Evolutionary conservation across 208 protist species (phyloP).

Genomic region (Zelonia costaricensis): DNA sequence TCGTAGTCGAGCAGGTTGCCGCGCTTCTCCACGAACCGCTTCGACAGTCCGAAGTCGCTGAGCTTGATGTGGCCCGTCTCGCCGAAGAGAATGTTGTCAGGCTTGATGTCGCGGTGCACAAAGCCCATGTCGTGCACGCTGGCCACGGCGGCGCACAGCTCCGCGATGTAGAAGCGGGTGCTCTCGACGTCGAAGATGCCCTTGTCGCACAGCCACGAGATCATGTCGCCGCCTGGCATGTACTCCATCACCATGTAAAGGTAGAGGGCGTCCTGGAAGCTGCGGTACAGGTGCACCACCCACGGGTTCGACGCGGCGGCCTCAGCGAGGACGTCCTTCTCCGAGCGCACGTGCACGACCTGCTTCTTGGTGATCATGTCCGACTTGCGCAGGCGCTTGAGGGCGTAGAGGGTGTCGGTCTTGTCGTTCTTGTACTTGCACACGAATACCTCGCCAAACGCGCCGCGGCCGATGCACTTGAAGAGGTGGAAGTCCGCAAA

Average conservation of each 20-base stretch:
- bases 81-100: conserved; percentile 98
- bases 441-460: conserved; percentile 93
- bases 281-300: conserved; percentile 90
- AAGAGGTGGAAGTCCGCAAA: conserved; percentile 87
- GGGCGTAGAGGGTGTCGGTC: conserved; percentile 76
- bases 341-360: conserved; percentile 85
- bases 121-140: conserved; percentile 92
- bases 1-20: conserved; percentile 75
- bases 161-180: conserved; percentile 92
- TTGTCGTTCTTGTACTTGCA: conserved; percentile 72
- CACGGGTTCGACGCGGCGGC: conserved; percentile 81
- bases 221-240: conserved; percentile 94
- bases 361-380: conserved; percentile 93
- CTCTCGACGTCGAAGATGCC: conserved; percentile 84
- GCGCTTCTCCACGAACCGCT: conserved; percentile 75
- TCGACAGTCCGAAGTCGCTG: conserved; percentile 97
- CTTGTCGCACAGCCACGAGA: conserved; percentile 90
- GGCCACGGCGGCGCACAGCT: conserved; percentile 88
- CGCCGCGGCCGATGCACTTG: conserved; percentile 88
- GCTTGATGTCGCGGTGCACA: conserved; percentile 97
- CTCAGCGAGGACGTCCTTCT: conserved; percentile 91
- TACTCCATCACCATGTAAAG: conserved; percentile 96
- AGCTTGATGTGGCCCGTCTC: conserved; percentile 96
- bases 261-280: conserved; percentile 92
- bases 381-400: conserved; percentile 92